Conservation (phyloP, 139 green algal genomes). For the Tetraselmis striata region DNA sequence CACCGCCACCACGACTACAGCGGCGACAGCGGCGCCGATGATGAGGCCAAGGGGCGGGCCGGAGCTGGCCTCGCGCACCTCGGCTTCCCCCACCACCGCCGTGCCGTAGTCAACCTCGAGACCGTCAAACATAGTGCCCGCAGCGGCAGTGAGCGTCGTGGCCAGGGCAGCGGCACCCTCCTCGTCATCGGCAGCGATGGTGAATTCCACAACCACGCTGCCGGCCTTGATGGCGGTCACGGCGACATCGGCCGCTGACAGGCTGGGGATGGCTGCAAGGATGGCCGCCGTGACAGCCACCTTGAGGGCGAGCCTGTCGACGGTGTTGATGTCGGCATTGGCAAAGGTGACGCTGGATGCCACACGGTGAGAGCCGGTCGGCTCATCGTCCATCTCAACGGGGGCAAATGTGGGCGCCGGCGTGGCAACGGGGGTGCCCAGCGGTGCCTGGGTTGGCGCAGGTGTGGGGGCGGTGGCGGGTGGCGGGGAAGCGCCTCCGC, state of each 20-base stretch:
- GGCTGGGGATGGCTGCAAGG: not conserved
- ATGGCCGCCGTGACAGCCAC: not conserved
- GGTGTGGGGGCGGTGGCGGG: not conserved
- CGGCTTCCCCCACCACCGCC: not conserved
- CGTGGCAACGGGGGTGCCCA: not conserved
- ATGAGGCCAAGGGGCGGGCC: not conserved
- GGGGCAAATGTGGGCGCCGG: not conserved
- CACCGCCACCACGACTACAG: not conserved
- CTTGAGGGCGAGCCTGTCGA: not conserved
- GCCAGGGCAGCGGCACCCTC: not conserved
- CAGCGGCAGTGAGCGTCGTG: not conserved
- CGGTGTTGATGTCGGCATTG: not conserved
- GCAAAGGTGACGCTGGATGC: not conserved
- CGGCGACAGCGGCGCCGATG: not conserved
- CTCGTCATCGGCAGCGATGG: not conserved
- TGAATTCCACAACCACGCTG: not conserved
- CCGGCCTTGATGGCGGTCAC: not conserved
- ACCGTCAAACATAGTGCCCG: not conserved
- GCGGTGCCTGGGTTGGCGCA: not conserved
- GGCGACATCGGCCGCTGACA: not conserved
- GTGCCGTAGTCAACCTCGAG: not conserved
- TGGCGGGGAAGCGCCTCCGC: not conserved
- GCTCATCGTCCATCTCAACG: no score
- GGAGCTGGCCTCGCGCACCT: not conserved
- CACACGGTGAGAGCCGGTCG: no score